These are phyloP conservation scores for Lactuca saligna DNA, from an alignment of 129 eudicot species.

Conservation along the genomic window DNA sequence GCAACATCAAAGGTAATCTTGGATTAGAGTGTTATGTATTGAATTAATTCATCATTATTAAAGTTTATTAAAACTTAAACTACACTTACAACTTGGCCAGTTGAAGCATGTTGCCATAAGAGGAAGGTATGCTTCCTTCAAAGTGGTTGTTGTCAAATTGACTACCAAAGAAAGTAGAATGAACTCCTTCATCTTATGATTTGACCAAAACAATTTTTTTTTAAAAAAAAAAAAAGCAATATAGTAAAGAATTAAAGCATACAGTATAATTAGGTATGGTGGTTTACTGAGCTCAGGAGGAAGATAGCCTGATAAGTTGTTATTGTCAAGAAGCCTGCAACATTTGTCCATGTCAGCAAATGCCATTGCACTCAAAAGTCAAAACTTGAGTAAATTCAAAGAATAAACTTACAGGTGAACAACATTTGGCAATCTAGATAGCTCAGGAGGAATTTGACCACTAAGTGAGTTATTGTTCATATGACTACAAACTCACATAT, in stretches of 20 bases:
- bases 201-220: background rate
- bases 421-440: constrained; percentile 64
- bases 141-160: constrained; percentile 95
- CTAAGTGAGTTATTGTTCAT: constrained; percentile 95
- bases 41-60: background rate
- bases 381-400: background rate
- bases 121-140: constrained; percentile 61
- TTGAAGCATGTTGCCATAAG: constrained; percentile 62
- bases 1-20: constrained; percentile 22
- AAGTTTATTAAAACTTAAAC: constrained; percentile 5
- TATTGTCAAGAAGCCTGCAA: constrained; percentile 86
- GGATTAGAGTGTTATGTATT: background rate
- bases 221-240: constrained; percentile 8
- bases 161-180: constrained; percentile 47
- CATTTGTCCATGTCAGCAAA: constrained; percentile 19
- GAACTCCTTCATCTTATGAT: too few species aligned
- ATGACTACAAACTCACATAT: constrained; percentile 47
- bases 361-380: constrained; percentile 7
- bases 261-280: constrained; percentile 71
- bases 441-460: constrained; percentile 81
- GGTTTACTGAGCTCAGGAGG: constrained; percentile 72
- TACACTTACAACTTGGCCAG: constrained; percentile 77
- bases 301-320: constrained; percentile 78
- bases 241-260: constrained; percentile 28
- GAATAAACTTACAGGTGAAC: constrained; percentile 76